Base-by-base conservation (phyloP, 768 basidiomycete species). In the Pulveroboletus sp. region DNA sequence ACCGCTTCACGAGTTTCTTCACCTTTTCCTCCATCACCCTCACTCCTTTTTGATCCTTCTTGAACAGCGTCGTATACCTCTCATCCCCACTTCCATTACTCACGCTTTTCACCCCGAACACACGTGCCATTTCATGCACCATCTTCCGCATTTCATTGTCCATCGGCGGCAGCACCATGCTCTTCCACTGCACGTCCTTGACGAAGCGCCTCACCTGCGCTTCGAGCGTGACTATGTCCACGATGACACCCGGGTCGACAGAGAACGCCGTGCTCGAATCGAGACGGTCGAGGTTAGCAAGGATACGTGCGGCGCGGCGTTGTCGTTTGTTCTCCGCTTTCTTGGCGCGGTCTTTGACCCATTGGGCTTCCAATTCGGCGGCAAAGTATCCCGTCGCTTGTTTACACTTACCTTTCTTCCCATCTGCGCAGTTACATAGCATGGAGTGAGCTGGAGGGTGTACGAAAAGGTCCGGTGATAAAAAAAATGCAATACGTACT, bases 261-360 rank as follows among this genome's bases (percentile, higher is more conserved):
- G 71, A 69, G 4, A 33, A 27, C 0, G 33, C 44, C 8, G 71
- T 56, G 3, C 64, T 70, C 0, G 75, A 70, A 52, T 80, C 79
- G 42, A 82, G 67, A 39, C 71, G 66, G 58, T 93, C 87, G 2
- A 82, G 73, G 11, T 81, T 81, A 0, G 70, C 70, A 15, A 77
- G 72, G 2, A 85, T 69, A 10, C 79, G 79, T 14, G 76, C 81
- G 3, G 77, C 66, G 1, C 73, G 76, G 0, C 91, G 83, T 14
- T 76, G 73, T 2, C 72, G 76, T 64, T 91, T 95, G 60, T 72
- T 65, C 49, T 83, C 82, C 0, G 90, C 90, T 64, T 96, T 98
- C 71, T 83, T 86, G 45, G 73, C 70, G 2, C 92, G 89, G 62
- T 97, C 94, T 41, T 78, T 77, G 39, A 81, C 79, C 92, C 92